Evolutionary conservation across 768 basidiomycete genomes (phyloP).

Genomic region (Gymnopilus junonius): DNA sequence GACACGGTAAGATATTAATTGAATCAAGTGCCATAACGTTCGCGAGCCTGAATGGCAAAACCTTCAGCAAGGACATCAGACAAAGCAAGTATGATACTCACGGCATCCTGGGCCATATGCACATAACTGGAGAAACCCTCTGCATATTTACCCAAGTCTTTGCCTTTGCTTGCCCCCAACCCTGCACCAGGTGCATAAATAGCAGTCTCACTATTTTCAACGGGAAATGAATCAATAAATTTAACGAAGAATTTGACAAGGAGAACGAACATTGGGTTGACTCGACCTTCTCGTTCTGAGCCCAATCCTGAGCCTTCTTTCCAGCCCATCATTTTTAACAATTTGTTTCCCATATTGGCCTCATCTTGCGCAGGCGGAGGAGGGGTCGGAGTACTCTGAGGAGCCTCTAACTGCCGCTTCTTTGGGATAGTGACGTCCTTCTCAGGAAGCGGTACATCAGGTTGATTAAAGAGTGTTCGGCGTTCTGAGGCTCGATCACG

Average conservation of each 20-base stretch:
- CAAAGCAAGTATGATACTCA: constrained; percentile 34
- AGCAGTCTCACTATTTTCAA: constrained; percentile 68
- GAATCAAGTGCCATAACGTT: constrained; percentile 40
- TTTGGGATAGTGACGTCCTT: constrained; percentile 37
- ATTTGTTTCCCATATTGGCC: constrained; percentile 87
- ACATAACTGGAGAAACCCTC: constrained; percentile 75
- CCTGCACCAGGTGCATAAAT: constrained; percentile 90
- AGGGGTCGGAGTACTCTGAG: constrained; percentile 64
- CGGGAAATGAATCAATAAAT: background rate
- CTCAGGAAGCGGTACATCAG: constrained; percentile 76
- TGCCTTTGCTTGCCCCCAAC: constrained; percentile 90
- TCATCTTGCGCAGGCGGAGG: constrained; percentile 70
- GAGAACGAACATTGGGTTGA: constrained; percentile 78
- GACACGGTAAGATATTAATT: too few species aligned
- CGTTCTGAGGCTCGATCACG: constrained; percentile 95
- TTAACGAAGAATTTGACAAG: background rate
- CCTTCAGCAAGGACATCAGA: constrained; percentile 9
- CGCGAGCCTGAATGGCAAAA: constrained; percentile 37
- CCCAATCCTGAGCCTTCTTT: constrained; percentile 89
- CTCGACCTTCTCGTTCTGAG: constrained; percentile 77
- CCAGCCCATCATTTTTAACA: constrained; percentile 99
- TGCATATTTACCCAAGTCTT: constrained; percentile 74
- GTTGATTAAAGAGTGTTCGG: constrained; percentile 89
- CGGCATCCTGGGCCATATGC: constrained; percentile 73
- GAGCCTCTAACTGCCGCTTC: constrained; percentile 55